Percentiles rank a stretch among this genome's conserved stretches.
Evolutionary conservation across 768 basidiomycete species (phyloP).

Genomic region (Lactarius hatsudake): DNA sequence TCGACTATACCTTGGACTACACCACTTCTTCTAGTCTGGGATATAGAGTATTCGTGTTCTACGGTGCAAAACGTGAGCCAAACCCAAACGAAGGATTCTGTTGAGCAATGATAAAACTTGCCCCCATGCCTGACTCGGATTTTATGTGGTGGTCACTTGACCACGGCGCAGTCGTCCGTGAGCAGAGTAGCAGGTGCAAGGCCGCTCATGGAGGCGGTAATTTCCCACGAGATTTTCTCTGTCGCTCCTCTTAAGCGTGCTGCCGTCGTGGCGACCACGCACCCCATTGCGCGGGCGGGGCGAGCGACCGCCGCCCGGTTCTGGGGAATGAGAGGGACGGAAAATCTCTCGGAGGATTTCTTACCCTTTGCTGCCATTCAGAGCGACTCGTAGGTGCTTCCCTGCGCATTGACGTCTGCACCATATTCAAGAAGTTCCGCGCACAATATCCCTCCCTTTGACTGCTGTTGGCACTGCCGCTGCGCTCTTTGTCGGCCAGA

Average conservation of each 20-base stretch:
- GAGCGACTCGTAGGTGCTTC: slow-evolving; percentile 9
- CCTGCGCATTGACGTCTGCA: slow-evolving; percentile 23
- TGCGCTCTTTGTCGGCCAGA: not conserved
- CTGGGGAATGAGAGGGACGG: not conserved
- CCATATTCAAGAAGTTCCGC: slow-evolving; percentile 4
- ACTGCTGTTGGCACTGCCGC: not conserved
- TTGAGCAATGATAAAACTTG: not conserved
- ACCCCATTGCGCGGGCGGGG: not conserved
- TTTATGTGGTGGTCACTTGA: slow-evolving; percentile 8
- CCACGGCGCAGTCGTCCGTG: slow-evolving; percentile 9
- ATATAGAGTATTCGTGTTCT: not conserved
- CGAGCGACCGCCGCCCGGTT: not conserved
- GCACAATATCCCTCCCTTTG: not conserved
- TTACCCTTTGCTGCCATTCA: slow-evolving; percentile 5
- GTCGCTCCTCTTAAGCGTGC: not conserved
- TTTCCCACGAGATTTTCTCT: not conserved
- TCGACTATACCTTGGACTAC: too few relatives aligned
- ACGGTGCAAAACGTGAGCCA: not conserved
- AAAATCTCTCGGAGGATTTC: not conserved
- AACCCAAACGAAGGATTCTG: not conserved
- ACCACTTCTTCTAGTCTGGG: not conserved
- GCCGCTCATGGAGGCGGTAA: not conserved
- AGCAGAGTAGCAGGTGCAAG: slow-evolving; percentile 9
- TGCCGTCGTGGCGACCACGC: too few relatives aligned
- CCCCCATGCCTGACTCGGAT: not conserved